phyloP scores from a whole-genome alignment of 768 basidiomycete species.

The Lentinus tigrinus region DNA sequence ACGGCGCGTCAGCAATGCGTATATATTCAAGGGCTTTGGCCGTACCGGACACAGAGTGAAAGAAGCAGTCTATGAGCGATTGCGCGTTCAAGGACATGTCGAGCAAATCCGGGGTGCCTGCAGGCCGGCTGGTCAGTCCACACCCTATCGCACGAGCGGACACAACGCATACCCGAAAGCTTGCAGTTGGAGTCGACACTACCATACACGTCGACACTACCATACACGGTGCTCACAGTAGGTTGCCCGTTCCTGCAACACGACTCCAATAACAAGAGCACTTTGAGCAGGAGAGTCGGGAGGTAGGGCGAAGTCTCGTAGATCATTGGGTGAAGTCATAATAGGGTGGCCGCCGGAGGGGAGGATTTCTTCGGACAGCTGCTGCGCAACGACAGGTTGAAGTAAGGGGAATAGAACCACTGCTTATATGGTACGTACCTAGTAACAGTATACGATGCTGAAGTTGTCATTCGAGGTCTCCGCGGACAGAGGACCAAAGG shows the following conservation, averaged over 20 bases:
- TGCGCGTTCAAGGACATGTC: slow-evolving; percentile 75
- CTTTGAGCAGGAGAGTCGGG: slow-evolving; percentile 70
- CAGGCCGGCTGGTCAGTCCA: slow-evolving; percentile 1
- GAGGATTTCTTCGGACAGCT: slow-evolving; percentile 95
- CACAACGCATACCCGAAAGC: slow-evolving; percentile 58
- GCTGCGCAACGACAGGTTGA: neutral
- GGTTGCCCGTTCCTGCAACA: slow-evolving; percentile 62
- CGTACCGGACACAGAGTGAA: slow-evolving; percentile 93
- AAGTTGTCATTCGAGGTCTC: slow-evolving; percentile 86
- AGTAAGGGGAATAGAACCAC: neutral
- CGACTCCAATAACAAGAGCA: slow-evolving; percentile 50
- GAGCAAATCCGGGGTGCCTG: slow-evolving; percentile 87
- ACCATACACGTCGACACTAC: no score
- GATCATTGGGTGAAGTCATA: slow-evolving; percentile 85
- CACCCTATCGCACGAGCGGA: neutral
- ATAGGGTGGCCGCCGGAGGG: slow-evolving; percentile 90
- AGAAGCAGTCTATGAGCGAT: slow-evolving; percentile 74
- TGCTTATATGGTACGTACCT: slow-evolving; percentile 46
- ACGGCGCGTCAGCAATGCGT: neutral
- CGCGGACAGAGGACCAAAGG: slow-evolving; percentile 80
- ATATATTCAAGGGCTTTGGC: neutral
- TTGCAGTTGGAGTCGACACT: slow-evolving; percentile 74
- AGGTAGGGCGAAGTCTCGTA: slow-evolving; percentile 91
- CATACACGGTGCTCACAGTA: slow-evolving; percentile 67
- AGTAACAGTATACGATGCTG: slow-evolving; percentile 93